A percentile compares a stretch with the other conserved stretches of the same genome.
Evolutionary conservation across 2,329 filamentous ascomycete genomes (phyloP).

Genomic region (Apiospora pterosperma): DNA sequence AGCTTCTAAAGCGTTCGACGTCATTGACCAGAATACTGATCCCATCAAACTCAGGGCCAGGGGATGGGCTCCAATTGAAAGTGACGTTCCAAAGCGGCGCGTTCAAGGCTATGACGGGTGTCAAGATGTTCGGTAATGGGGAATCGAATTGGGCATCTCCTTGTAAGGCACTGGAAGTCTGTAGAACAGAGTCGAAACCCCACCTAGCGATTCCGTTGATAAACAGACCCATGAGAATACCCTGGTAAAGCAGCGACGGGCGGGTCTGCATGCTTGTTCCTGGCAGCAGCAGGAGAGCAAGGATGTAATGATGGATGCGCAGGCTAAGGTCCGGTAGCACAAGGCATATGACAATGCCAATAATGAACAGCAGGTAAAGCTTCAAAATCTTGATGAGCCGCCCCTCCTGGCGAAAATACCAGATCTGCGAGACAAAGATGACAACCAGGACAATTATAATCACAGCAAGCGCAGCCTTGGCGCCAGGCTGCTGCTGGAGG

Average conservation of each 20-base stretch:
- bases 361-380: slow-evolving; percentile 68
- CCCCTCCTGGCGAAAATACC: slow-evolving; percentile 81
- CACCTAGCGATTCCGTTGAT: slow-evolving; percentile 91
- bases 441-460: slow-evolving; percentile 68
- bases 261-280: slow-evolving; percentile 88
- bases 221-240: slow-evolving; percentile 84
- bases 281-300: slow-evolving; percentile 80
- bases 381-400: slow-evolving; percentile 74
- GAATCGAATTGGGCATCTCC: slow-evolving; percentile 64
- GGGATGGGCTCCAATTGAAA: slow-evolving; percentile 50
- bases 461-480: slow-evolving; percentile 74
- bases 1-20: slow-evolving; percentile 75
- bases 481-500: slow-evolving; percentile 83
- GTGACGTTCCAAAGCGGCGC: slow-evolving; percentile 60
- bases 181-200: slow-evolving; percentile 86
- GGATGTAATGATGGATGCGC: slow-evolving; percentile 88
- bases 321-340: slow-evolving; percentile 73
- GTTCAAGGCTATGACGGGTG: slow-evolving; percentile 44
- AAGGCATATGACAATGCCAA: slow-evolving; percentile 66
- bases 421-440: slow-evolving; percentile 74
- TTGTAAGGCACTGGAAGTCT: slow-evolving; percentile 72
- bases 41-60: slow-evolving; percentile 61
- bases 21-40: slow-evolving; percentile 82
- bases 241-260: slow-evolving; percentile 81
- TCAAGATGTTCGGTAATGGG: slow-evolving; percentile 52